Conservation (phyloP, 1,139 yeast species). For the Chernovozyma sophiae-reginae region DNA sequence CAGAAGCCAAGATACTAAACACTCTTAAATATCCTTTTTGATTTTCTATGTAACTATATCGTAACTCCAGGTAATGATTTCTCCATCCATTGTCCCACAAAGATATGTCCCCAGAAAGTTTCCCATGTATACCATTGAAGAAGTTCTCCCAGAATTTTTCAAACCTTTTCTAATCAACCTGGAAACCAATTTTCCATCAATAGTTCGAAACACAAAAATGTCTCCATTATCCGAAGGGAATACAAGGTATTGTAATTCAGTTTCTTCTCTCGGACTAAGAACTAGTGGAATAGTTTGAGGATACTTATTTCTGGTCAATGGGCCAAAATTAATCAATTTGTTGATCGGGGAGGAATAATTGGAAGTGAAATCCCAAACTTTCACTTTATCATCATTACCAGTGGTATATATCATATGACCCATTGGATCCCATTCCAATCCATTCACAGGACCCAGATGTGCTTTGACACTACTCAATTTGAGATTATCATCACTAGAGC, state of each 20-base stretch:
- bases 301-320: constrained; percentile 63
- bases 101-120: constrained; percentile 39
- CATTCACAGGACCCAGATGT: constrained; percentile 74
- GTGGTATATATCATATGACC: constrained; percentile 60
- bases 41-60: background rate
- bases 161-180: constrained; percentile 41
- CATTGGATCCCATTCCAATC: constrained; percentile 61
- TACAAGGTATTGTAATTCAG: constrained; percentile 54
- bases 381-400: constrained; percentile 73
- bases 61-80: constrained; percentile 42
- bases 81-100: constrained; percentile 59
- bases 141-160: constrained; percentile 34
- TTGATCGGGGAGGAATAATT: constrained; percentile 49
- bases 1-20: too few relatives aligned
- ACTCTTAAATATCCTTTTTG: too few relatives aligned
- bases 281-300: constrained; percentile 46
- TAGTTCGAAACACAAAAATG: constrained; percentile 56
- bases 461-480: constrained; percentile 48
- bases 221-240: constrained; percentile 83
- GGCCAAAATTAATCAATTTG: constrained; percentile 72
- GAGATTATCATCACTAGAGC: constrained; percentile 20
- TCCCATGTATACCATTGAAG: constrained; percentile 50
- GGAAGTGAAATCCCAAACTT: constrained; percentile 66
- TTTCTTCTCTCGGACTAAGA: constrained; percentile 42
- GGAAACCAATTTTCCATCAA: constrained; percentile 60